Evolutionary conservation across 2,329 filamentous ascomycete species (phyloP).

Genomic region (Shiraia bambusicola): DNA sequence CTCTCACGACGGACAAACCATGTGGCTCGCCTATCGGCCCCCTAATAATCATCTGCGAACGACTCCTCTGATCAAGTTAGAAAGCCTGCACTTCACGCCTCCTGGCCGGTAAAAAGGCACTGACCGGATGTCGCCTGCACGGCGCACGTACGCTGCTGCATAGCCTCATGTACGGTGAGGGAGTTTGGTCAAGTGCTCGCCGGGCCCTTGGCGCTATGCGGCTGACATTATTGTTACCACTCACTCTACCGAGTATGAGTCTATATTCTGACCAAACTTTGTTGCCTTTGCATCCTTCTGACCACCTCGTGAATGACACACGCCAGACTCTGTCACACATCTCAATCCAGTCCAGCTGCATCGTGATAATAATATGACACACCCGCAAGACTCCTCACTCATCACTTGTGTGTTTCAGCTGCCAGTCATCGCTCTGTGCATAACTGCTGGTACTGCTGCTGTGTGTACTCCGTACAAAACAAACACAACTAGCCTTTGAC

Average conservation of each 20-base stretch:
- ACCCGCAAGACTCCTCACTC: too few species aligned
- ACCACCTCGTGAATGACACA: slow-evolving; percentile 6
- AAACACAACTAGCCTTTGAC: too few species aligned
- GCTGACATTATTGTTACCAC: slow-evolving; percentile 15
- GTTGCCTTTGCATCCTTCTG: slow-evolving; percentile 11
- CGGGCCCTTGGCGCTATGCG: slow-evolving; percentile 8
- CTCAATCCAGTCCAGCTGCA: neutral
- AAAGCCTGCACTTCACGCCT: slow-evolving; percentile 5
- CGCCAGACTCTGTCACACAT: neutral
- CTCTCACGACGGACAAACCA: slow-evolving; percentile 4
- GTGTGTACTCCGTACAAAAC: too few species aligned
- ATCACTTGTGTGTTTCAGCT: too few species aligned
- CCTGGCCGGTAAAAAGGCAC: slow-evolving; percentile 3
- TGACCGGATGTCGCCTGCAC: slow-evolving; percentile 13
- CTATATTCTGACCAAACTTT: neutral
- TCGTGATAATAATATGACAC: too few species aligned
- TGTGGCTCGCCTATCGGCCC: slow-evolving; percentile 8
- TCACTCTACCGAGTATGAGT: slow-evolving; percentile 2
- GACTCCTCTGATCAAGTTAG: slow-evolving; percentile 9
- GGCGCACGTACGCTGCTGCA: slow-evolving; percentile 10
- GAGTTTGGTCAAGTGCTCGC: slow-evolving; percentile 7
- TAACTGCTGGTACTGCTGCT: too few species aligned
- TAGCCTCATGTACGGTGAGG: slow-evolving; percentile 19
- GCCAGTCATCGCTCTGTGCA: too few species aligned
- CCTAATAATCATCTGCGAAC: slow-evolving; percentile 21